Evolutionary conservation across 768 basidiomycete genomes (phyloP).

Genomic region (Phylloporus rhodoxanthus): DNA sequence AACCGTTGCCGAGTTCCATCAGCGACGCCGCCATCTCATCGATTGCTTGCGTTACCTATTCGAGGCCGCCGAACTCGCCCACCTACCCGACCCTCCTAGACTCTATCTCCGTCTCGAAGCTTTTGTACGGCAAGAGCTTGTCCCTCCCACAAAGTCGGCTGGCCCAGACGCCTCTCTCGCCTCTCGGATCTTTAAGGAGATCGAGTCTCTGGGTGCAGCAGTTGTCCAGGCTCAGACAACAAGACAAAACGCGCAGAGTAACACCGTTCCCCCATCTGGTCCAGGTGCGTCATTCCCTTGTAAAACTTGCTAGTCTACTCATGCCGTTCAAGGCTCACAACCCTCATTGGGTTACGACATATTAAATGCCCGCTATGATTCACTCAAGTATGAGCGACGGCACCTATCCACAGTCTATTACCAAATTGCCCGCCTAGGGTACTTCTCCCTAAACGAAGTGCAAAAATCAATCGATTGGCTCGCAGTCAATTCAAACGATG

Average conservation of each 20-base stretch:
- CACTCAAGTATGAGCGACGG: conserved; percentile 68
- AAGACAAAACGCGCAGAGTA: conserved; percentile 53
- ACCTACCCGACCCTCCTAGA: conserved; percentile 39
- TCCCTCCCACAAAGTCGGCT: conserved; percentile 33
- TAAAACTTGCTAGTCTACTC: neutral
- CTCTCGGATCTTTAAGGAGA: conserved; percentile 53
- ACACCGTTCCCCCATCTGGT: conserved; percentile 50
- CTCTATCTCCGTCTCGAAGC: conserved; percentile 47
- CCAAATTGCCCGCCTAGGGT: conserved; percentile 57
- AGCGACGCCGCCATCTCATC: conserved; percentile 61
- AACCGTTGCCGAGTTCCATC: conserved; percentile 63
- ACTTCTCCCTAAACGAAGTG: conserved; percentile 54
- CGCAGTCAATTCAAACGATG: conserved; percentile 54
- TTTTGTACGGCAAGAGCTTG: conserved; percentile 53
- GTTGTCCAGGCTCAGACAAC: conserved; percentile 51
- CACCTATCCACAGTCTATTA: conserved; percentile 59
- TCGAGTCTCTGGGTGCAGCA: conserved; percentile 52
- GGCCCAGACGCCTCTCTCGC: conserved; percentile 43
- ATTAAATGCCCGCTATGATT: conserved; percentile 62
- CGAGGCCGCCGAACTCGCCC: conserved; percentile 49
- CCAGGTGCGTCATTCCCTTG: conserved; percentile 38
- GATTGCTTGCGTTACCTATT: conserved; percentile 68
- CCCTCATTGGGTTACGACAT: conserved; percentile 60
- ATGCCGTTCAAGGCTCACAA: conserved; percentile 31
- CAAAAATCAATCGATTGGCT: conserved; percentile 69